phyloP scores from a whole-genome alignment of 257 asterid species.

The Rehmannia glutinosa region DNA sequence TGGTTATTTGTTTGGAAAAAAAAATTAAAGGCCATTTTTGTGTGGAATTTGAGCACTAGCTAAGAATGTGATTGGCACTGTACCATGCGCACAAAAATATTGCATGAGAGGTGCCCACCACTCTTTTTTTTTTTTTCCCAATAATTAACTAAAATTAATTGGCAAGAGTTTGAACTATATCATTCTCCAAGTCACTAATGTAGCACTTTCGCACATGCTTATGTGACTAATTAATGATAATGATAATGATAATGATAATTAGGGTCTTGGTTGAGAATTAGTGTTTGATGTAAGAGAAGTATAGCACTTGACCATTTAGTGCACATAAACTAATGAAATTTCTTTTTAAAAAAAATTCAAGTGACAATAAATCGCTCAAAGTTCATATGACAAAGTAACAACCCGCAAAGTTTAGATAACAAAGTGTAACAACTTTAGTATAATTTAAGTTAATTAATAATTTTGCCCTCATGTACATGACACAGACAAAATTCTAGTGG shows the following conservation, averaged over 20 bases:
- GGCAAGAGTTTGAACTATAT: constrained; percentile 11
- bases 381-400: too few relatives aligned
- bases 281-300: not conserved
- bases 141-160: constrained; percentile 10
- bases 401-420: too few relatives aligned
- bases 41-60: constrained; percentile 29
- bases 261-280: not conserved
- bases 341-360: too few relatives aligned
- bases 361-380: too few relatives aligned
- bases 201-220: constrained; percentile 26
- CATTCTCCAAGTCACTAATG: constrained; percentile 17
- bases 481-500: too few relatives aligned
- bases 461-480: too few relatives aligned
- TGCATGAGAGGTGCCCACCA: constrained; percentile 48
- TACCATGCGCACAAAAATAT: constrained; percentile 59
- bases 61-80: constrained; percentile 52
- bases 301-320: too few relatives aligned
- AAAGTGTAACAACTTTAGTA: too few relatives aligned
- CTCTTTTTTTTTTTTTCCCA: constrained; percentile 11
- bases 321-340: too few relatives aligned
- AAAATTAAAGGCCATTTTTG: not conserved
- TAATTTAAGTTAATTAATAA: too few relatives aligned
- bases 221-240: constrained; percentile 7
- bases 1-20: too few relatives aligned
- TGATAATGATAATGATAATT: constrained; percentile 12